Conservation (phyloP, 1,139 yeast species). For the Candida labiduridarum region DNA sequence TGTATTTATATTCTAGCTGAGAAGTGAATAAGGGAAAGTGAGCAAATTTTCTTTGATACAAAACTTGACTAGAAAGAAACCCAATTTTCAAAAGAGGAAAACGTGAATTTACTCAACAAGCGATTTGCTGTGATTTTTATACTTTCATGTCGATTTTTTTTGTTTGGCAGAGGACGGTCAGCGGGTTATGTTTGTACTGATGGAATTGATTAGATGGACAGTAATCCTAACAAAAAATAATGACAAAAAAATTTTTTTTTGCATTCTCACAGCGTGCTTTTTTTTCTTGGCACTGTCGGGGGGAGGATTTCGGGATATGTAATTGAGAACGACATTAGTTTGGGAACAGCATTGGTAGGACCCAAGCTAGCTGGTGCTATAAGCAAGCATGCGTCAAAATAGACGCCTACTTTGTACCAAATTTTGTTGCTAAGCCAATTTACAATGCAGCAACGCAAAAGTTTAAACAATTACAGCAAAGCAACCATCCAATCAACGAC, state of each 20-base stretch:
- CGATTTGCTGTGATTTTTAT: conserved; percentile 1
- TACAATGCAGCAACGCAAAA: background rate
- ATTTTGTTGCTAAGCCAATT: background rate
- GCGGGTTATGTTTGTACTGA: background rate
- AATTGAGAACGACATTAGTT: background rate
- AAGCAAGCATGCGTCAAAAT: background rate
- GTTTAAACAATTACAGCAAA: too few relatives aligned
- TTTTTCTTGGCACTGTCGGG: conserved; percentile 3
- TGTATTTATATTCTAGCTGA: conserved; percentile 1
- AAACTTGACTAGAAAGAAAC: conserved; percentile 9
- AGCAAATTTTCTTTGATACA: background rate
- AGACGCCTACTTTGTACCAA: background rate
- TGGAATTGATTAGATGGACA: conserved; percentile 1
- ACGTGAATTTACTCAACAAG: conserved; percentile 3
- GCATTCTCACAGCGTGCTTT: background rate
- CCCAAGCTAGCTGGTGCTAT: background rate
- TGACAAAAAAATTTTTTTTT: background rate
- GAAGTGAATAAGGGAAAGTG: background rate
- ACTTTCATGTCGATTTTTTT: background rate
- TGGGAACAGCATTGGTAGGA: conserved; percentile 1
- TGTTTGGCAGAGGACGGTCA: background rate
- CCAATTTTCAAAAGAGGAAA: conserved; percentile 5
- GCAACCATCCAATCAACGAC: too few relatives aligned
- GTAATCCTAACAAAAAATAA: background rate
- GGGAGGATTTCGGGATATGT: background rate